phyloP scores from a whole-genome alignment of 2,329 filamentous ascomycete genomes.

The Acrocalymma vagum region DNA sequence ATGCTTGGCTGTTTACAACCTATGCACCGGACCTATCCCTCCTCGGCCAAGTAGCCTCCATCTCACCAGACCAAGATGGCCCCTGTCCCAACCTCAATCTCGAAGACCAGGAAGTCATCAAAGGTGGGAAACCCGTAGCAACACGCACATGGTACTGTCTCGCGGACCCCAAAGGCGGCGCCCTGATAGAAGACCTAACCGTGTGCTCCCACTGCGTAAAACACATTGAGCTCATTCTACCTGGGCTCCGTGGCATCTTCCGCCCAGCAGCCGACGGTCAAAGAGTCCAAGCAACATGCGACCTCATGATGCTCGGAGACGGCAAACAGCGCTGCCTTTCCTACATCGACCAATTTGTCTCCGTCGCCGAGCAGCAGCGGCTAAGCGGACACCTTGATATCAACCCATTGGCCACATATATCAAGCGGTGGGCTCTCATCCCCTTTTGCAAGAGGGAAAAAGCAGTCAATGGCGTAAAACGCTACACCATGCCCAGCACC shows the following conservation, averaged over 20 bases:
- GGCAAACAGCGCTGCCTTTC: conserved; percentile 12
- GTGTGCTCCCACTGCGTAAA: conserved; percentile 26
- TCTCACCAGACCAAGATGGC: conserved; percentile 22
- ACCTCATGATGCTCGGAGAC: conserved; percentile 18
- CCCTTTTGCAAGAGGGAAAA: conserved; percentile 14
- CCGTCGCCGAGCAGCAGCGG: conserved; percentile 9
- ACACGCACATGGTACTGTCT: conserved; percentile 28
- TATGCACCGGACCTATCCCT: conserved; percentile 18
- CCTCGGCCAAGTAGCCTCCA: conserved; percentile 14
- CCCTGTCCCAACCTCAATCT: conserved; percentile 25
- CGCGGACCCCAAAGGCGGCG: conserved; percentile 15
- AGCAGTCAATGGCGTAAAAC: conserved; percentile 9
- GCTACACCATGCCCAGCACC: conserved; percentile 9
- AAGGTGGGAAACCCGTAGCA: conserved; percentile 17
- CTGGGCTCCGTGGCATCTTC: conserved; percentile 21
- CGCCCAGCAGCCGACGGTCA: conserved; percentile 13
- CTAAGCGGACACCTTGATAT: conserved; percentile 11
- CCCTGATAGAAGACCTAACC: conserved; percentile 25
- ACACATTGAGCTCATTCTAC: conserved; percentile 21
- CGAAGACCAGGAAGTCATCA: conserved; percentile 17
- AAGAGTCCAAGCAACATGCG: conserved; percentile 26
- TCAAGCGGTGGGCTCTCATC: conserved; percentile 18
- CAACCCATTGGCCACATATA: conserved; percentile 10
- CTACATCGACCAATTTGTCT: conserved; percentile 18
- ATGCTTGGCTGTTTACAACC: conserved; percentile 21